These are phyloP conservation scores for Annulohypoxylon stygium DNA, from an alignment of 495 filamentous ascomycete genomes.

Conservation along the genomic window DNA sequence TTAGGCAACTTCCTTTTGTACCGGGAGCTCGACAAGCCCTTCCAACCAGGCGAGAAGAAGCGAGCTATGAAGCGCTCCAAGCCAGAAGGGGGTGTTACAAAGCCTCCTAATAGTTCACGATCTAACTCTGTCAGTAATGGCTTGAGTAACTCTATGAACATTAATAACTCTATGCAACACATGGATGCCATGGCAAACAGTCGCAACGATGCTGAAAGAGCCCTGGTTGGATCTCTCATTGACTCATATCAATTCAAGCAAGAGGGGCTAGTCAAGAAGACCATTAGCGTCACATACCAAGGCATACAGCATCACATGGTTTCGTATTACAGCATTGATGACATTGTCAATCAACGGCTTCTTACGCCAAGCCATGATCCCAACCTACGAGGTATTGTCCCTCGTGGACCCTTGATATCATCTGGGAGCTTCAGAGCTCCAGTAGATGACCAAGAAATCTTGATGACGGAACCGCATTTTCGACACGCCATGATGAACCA, in stretches of 20 bases:
- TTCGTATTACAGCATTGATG: constrained; percentile 86
- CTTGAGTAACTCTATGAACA: constrained; percentile 20
- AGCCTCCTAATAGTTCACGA: constrained; percentile 34
- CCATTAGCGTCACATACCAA: constrained; percentile 79
- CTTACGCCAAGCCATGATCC: constrained; percentile 64
- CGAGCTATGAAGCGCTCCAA: constrained; percentile 79
- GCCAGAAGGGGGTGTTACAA: constrained; percentile 36
- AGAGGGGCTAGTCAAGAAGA: constrained; percentile 90
- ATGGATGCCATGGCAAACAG: constrained; percentile 52
- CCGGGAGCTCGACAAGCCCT: constrained; percentile 83
- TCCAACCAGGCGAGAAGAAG: constrained; percentile 91
- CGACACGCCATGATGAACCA: neutral
- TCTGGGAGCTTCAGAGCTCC: constrained; percentile 79
- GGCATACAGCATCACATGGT: constrained; percentile 84
- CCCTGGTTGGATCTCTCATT: constrained; percentile 82
- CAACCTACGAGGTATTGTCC: constrained; percentile 54
- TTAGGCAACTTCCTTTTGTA: constrained; percentile 91
- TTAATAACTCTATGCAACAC: constrained; percentile 46
- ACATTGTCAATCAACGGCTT: constrained; percentile 74
- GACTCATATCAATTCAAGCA: constrained; percentile 91
- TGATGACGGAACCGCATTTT: constrained; percentile 13
- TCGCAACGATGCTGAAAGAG: constrained; percentile 64
- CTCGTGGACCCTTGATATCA: constrained; percentile 70
- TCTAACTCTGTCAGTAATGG: constrained; percentile 55
- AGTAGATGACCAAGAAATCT: constrained; percentile 66